phyloP scores from a whole-genome alignment of 176 grass and related monocot species.

The Raddia distichophylla region DNA sequence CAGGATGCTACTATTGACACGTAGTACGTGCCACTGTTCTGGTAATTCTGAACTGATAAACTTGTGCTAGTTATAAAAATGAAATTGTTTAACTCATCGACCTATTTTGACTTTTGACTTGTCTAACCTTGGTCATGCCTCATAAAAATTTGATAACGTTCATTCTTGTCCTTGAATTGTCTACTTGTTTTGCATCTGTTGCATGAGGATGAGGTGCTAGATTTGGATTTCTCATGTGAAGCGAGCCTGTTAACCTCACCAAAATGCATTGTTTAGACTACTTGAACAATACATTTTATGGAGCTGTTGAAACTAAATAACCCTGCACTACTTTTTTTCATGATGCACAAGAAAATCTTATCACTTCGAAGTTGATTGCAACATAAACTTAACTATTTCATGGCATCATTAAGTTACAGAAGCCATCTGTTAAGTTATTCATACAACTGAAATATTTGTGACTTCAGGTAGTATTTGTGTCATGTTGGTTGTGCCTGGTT shows the following conservation, averaged over 20 bases:
- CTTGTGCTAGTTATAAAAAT: neutral
- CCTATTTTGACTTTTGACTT: neutral
- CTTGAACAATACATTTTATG: slow-evolving; percentile 13
- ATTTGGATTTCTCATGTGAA: neutral
- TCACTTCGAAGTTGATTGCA: neutral
- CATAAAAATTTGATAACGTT: slow-evolving; percentile 5
- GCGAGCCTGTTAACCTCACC: neutral
- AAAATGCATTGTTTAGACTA: neutral
- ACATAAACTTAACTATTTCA: slow-evolving; percentile 3
- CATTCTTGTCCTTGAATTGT: neutral
- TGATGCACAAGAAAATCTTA: slow-evolving; percentile 12
- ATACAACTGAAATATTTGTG: neutral
- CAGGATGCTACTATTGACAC: neutral
- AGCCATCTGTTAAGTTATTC: neutral
- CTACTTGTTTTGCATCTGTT: neutral
- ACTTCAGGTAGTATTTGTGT: neutral
- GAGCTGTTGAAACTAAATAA: neutral
- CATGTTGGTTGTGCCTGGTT: neutral
- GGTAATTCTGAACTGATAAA: neutral
- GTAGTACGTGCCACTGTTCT: slow-evolving; percentile 2
- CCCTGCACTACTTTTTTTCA: neutral
- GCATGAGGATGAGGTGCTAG: neutral
- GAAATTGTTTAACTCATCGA: slow-evolving; percentile 4
- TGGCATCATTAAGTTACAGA: neutral
- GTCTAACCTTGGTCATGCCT: slow-evolving; percentile 19